Evolutionary conservation across 2,329 filamentous ascomycete genomes (phyloP).

Genomic region (Botrytis medusae): DNA sequence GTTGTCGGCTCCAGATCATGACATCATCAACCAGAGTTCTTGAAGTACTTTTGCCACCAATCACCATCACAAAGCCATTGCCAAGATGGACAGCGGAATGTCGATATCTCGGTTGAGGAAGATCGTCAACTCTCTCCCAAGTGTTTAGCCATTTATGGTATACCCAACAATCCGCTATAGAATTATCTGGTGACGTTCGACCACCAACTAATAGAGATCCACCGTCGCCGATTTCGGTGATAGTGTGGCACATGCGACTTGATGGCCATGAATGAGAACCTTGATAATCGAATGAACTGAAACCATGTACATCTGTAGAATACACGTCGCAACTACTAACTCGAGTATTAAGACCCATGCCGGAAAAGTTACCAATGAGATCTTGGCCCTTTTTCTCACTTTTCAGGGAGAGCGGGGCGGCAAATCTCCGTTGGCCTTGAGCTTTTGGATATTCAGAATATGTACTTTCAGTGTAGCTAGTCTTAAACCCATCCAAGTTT

Average conservation of each 20-base stretch:
- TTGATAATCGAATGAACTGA: background rate
- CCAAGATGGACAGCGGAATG: constrained; percentile 63
- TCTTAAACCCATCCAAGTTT: background rate
- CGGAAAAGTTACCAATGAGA: constrained; percentile 37
- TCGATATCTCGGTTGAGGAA: constrained; percentile 73
- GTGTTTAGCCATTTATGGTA: constrained; percentile 51
- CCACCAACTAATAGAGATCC: constrained; percentile 72
- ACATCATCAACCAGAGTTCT: constrained; percentile 28
- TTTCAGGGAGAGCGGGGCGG: constrained; percentile 49
- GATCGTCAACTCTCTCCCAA: constrained; percentile 64
- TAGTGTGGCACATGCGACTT: constrained; percentile 70
- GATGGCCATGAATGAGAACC: constrained; percentile 42
- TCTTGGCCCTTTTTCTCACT: constrained; percentile 42
- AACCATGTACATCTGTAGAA: constrained; percentile 4
- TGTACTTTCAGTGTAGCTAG: constrained; percentile 27
- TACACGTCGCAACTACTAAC: constrained; percentile 50
- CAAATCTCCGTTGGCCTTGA: constrained; percentile 59
- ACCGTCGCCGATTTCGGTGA: constrained; percentile 61
- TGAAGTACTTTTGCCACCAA: constrained; percentile 37
- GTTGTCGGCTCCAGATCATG: constrained; percentile 36
- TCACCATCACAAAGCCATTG: constrained; percentile 48
- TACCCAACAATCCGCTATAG: constrained; percentile 74
- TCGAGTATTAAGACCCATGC: constrained; percentile 44
- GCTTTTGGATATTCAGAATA: constrained; percentile 44
- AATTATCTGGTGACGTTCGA: constrained; percentile 69